phyloP scores from a whole-genome alignment of 2,329 filamentous ascomycete genomes.

The Xylaria hypoxylon region DNA sequence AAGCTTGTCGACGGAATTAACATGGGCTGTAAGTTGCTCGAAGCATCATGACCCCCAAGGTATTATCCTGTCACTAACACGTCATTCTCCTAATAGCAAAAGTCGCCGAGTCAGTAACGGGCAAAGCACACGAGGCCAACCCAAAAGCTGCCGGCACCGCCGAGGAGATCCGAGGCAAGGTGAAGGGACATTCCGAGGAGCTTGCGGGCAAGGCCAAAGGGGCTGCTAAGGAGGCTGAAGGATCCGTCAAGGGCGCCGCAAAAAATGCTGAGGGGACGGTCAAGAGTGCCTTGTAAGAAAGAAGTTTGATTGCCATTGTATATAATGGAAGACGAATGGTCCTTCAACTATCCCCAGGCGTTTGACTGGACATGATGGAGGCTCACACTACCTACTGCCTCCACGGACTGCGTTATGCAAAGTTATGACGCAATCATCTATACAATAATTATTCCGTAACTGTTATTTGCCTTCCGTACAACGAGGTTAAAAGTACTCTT shows the following conservation, averaged over 20 bases:
- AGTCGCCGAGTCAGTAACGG: conserved; percentile 61
- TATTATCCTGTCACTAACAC: conserved; percentile 12
- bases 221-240: conserved; percentile 52
- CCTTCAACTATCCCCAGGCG: background rate
- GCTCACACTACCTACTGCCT: background rate
- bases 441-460: background rate
- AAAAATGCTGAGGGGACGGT: conserved; percentile 31
- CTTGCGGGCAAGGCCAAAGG: conserved; percentile 55
- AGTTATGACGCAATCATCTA: conserved; percentile 15
- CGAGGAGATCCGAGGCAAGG: conserved; percentile 49
- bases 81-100: conserved; percentile 46
- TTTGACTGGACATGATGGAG: background rate
- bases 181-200: conserved; percentile 48
- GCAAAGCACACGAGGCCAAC: conserved; percentile 54
- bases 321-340: background rate
- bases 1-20: conserved; percentile 73
- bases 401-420: background rate
- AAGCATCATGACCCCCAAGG: background rate
- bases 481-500: background rate
- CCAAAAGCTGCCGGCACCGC: conserved; percentile 54
- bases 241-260: conserved; percentile 51
- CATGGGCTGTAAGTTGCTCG: conserved; percentile 62
- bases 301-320: background rate
- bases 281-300: conserved; percentile 24
- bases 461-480: background rate